phyloP scores from a whole-genome alignment of 2,329 filamentous ascomycete genomes.

The Thelonectria olida region DNA sequence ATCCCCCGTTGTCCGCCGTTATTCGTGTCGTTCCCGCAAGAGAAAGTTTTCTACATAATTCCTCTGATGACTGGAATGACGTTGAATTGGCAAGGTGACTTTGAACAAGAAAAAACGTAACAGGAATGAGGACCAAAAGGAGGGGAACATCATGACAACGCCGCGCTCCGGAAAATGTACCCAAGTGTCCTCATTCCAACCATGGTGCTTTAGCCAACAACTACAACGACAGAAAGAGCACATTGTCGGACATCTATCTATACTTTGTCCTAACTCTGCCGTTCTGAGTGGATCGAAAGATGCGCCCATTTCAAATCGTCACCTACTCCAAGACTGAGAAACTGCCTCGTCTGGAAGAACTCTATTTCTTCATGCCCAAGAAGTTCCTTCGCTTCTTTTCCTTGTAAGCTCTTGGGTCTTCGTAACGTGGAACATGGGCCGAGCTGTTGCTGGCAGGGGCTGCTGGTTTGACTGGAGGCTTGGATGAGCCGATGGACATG shows the following conservation, averaged over 20 bases:
- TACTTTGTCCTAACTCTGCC: neutral
- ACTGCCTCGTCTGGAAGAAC: constrained; percentile 38
- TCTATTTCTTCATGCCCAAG: constrained; percentile 67
- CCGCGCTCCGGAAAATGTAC: constrained; percentile 30
- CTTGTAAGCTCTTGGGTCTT: constrained; percentile 58
- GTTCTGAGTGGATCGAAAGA: neutral
- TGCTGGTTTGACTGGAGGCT: constrained; percentile 30
- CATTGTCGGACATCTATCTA: neutral
- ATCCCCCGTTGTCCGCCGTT: neutral
- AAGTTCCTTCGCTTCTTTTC: constrained; percentile 71
- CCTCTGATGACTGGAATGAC: neutral
- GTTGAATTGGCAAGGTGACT: neutral
- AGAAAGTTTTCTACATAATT: neutral
- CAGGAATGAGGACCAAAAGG: constrained; percentile 23
- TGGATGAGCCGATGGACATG: constrained; percentile 57
- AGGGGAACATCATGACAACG: constrained; percentile 27
- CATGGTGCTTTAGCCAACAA: constrained; percentile 7
- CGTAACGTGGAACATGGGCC: constrained; percentile 31
- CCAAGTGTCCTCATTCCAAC: constrained; percentile 14
- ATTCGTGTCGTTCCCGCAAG: neutral
- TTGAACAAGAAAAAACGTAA: constrained; percentile 1
- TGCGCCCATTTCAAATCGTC: neutral
- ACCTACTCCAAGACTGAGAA: constrained; percentile 9
- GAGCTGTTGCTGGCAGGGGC: constrained; percentile 32
- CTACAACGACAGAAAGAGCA: neutral